A percentile compares a stretch with the other conserved stretches of the same genome.
Conservation (phyloP, 2,329 filamentous ascomycete species). For the Knufia petricola region DNA sequence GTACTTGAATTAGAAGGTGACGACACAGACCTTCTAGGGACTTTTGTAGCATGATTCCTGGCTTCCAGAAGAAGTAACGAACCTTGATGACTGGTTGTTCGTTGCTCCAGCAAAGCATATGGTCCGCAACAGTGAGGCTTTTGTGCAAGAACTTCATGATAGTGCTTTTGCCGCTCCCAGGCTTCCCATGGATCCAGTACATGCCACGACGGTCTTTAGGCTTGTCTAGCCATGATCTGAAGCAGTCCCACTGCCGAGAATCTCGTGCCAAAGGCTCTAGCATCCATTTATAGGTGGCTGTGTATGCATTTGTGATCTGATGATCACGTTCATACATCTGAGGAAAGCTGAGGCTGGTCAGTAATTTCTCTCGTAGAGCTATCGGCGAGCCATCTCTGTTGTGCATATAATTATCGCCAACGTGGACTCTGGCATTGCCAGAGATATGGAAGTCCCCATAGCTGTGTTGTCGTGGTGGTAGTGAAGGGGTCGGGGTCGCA, state of each 20-base stretch:
- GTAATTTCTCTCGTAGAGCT: not conserved
- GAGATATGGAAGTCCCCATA: not conserved
- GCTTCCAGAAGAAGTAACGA: constrained; percentile 8
- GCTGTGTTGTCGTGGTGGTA: too few relatives aligned
- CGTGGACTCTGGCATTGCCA: constrained; percentile 1
- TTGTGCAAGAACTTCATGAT: constrained; percentile 11
- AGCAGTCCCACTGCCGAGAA: not conserved
- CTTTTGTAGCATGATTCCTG: constrained; percentile 8
- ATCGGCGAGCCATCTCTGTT: not conserved
- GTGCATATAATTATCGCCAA: not conserved
- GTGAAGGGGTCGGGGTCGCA: too few relatives aligned
- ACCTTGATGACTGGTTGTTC: not conserved
- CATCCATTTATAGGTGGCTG: not conserved
- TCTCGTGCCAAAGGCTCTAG: not conserved
- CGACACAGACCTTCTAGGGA: constrained; percentile 6
- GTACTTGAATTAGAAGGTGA: constrained; percentile 6
- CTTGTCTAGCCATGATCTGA: not conserved
- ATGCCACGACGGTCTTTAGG: not conserved
- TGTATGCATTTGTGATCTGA: not conserved
- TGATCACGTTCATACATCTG: not conserved
- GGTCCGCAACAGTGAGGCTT: not conserved
- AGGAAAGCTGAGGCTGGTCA: not conserved
- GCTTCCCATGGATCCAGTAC: constrained; percentile 12
- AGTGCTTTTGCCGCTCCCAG: constrained; percentile 12
- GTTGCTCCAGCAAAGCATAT: not conserved